Evolutionary conservation across 257 asterid genomes (phyloP).

Genomic region (Nicotiana obtusifolia): DNA sequence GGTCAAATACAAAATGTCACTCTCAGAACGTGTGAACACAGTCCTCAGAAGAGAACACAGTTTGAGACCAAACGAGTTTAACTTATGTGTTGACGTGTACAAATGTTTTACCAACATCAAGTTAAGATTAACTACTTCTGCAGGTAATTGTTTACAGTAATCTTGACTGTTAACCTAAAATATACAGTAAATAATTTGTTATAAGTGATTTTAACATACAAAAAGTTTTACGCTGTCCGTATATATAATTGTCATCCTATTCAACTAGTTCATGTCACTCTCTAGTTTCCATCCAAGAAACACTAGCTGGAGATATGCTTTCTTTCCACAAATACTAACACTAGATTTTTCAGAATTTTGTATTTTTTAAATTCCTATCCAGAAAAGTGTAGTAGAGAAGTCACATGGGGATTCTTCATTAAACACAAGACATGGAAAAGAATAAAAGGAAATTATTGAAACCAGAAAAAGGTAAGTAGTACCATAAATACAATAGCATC

Average conservation of each 20-base stretch:
- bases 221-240: too few relatives aligned
- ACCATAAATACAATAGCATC: slow-evolving; percentile 7
- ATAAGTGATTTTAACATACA: too few relatives aligned
- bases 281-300: slow-evolving; percentile 11
- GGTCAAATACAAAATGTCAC: slow-evolving; percentile 17
- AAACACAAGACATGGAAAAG: slow-evolving; percentile 1
- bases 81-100: background rate
- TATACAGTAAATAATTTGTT: background rate
- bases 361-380: background rate
- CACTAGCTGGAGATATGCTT: background rate
- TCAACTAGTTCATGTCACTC: background rate
- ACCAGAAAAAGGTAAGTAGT: slow-evolving; percentile 1
- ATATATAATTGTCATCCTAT: too few relatives aligned
- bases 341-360: background rate
- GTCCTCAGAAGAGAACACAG: background rate
- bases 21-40: slow-evolving; percentile 7
- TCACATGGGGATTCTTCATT: background rate
- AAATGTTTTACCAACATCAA: background rate
- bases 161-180: background rate
- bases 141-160: too few relatives aligned
- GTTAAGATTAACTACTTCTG: too few relatives aligned
- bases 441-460: slow-evolving; percentile 5
- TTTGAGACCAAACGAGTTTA: background rate
- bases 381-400: background rate
- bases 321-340: background rate